Evolutionary conservation across 2,329 filamentous ascomycete genomes (phyloP).

Genomic region (Fusarium sp.): DNA sequence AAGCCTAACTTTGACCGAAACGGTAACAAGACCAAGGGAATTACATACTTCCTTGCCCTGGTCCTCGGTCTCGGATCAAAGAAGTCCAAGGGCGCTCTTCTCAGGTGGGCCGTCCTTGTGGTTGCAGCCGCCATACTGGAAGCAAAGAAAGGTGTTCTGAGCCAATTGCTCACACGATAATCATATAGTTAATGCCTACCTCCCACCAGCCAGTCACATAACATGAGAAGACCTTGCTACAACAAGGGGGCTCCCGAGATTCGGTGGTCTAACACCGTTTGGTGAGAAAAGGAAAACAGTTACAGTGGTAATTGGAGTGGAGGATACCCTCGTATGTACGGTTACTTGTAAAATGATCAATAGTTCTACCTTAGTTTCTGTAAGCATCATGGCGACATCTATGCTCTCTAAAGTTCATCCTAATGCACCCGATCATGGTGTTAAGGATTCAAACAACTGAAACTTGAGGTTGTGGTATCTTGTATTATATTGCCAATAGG

Average conservation of each 20-base stretch:
- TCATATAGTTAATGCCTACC: slow-evolving; percentile 14
- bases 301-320: neutral
- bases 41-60: slow-evolving; percentile 65
- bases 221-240: neutral
- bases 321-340: neutral
- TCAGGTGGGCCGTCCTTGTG: slow-evolving; percentile 60
- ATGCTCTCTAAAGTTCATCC: neutral
- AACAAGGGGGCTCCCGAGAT: neutral
- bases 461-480: slow-evolving; percentile 33
- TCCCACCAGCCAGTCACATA: neutral
- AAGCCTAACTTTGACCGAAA: slow-evolving; percentile 72
- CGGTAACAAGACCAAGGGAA: slow-evolving; percentile 61
- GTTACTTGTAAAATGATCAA: neutral
- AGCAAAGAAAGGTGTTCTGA: slow-evolving; percentile 50
- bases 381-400: slow-evolving; percentile 4
- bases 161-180: slow-evolving; percentile 43
- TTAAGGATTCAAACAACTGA: neutral
- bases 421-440: neutral
- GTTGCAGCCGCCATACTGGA: slow-evolving; percentile 52
- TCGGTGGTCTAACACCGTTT: neutral
- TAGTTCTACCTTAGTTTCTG: neutral
- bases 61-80: slow-evolving; percentile 63
- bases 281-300: neutral
- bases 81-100: slow-evolving; percentile 59
- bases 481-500: neutral